Conservation (phyloP, 2,329 filamentous ascomycete genomes). For the Xenoacremonium recifei region DNA sequence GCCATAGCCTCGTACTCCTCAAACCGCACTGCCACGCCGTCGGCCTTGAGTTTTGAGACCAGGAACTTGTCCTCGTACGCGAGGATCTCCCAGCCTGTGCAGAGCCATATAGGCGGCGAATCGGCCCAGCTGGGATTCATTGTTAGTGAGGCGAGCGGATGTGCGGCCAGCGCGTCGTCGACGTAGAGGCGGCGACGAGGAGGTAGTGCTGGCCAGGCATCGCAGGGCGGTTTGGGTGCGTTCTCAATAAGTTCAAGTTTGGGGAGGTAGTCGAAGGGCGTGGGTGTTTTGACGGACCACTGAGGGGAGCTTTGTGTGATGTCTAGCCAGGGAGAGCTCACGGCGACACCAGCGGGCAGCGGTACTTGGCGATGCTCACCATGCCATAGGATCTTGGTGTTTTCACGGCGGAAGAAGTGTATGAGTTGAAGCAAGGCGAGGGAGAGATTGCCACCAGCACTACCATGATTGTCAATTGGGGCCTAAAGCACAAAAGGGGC, state of each 20-base stretch:
- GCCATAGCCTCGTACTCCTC: conserved; percentile 81
- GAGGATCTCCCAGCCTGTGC: conserved; percentile 69
- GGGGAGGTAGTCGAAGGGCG: conserved; percentile 45
- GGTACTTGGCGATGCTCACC: conserved; percentile 57
- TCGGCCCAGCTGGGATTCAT: conserved; percentile 58
- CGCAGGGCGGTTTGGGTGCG: conserved; percentile 41
- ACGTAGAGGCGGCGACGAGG: conserved; percentile 54
- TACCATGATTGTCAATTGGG: conserved; percentile 29
- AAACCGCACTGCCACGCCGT: conserved; percentile 62
- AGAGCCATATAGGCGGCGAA: conserved; percentile 65
- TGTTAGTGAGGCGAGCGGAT: conserved; percentile 68
- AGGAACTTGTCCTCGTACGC: conserved; percentile 65
- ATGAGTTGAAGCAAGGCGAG: conserved; percentile 67
- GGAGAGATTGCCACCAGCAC: conserved; percentile 70
- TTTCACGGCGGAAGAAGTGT: conserved; percentile 56
- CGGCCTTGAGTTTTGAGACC: conserved; percentile 51
- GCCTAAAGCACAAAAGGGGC: conserved; percentile 1
- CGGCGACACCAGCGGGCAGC: conserved; percentile 63
- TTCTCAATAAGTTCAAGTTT: conserved; percentile 38
- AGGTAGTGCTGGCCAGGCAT: conserved; percentile 56
- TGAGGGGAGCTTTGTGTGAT: conserved; percentile 53
- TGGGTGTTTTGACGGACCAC: conserved; percentile 26
- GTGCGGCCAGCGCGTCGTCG: conserved; percentile 52
- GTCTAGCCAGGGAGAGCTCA: conserved; percentile 71
- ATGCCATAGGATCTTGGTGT: conserved; percentile 56